Base-by-base conservation (phyloP, 495 filamentous ascomycete species). In the Penicillium taxi region DNA sequence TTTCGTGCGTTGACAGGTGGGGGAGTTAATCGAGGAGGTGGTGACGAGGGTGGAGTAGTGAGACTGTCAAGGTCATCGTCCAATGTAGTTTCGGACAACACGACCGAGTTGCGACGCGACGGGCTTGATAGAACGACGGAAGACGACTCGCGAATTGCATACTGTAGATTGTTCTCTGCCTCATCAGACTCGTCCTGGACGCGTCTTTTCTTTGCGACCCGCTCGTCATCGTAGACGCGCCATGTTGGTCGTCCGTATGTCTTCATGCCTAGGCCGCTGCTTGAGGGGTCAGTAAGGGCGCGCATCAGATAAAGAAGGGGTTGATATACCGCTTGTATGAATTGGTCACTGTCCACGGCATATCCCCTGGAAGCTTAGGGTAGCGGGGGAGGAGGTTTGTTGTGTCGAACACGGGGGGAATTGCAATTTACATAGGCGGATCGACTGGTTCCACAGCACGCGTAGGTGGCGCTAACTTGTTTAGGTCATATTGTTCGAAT, bases 271-370 rank as follows among this genome's bases (percentile, higher is more conserved):
- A 69, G 64, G 61, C 66, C 64, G 61, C 66, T 69, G 41, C 14
- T 23, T 19, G 19, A 11, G 29, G 20, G 18, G 9, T 39, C 14
- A 41, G 31, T 47, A 7, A 18, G 17, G 15, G 22, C 16, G 28
- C 28, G 19, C 16, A 35, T 22, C 13, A 35, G 7, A 12, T 12
- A 6, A 12, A 28, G 14, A 9, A 13, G 17, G 13, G 20, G 7
- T 27, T 14, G 11, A 42, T 52, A 14, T 59, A 74, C 70, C 70
- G 63, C 58, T 71, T 74, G 37, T 73, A 74, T 45, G 70, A 74
- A 61, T 74, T 74, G 47, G 70, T 72, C 41, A 74, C 69, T 41
- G 68, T 72, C 57, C 67, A 74, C 58, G 69, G 68, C 70, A 74
- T 74, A 48, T 55, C 60, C 55, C 50, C 32, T 40, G 48, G 43